Evolutionary conservation across 768 basidiomycete species (phyloP).

Genomic region (Mycena kentingensis): DNA sequence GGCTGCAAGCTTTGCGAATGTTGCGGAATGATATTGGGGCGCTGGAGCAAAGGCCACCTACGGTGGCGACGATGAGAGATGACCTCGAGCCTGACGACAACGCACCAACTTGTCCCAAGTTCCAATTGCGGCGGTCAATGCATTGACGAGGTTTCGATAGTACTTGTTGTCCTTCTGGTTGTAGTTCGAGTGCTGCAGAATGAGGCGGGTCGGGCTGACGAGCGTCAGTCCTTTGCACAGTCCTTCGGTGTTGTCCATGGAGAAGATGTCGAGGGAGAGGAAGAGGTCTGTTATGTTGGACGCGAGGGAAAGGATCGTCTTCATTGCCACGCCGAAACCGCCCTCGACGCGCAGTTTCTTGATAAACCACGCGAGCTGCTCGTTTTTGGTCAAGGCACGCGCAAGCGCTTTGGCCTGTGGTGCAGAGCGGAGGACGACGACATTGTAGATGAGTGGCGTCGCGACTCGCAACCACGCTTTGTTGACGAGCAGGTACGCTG

Average conservation of each 20-base stretch:
- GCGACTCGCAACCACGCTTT: constrained; percentile 10
- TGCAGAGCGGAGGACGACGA: constrained; percentile 22
- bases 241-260: not conserved
- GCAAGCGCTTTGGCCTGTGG: constrained; percentile 23
- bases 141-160: not conserved
- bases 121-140: not conserved
- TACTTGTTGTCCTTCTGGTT: not conserved
- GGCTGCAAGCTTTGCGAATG: too few species aligned
- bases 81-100: too few species aligned
- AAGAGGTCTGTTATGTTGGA: too few species aligned
- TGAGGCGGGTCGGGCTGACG: not conserved
- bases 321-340: constrained; percentile 13
- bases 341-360: too few species aligned
- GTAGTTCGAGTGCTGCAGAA: not conserved
- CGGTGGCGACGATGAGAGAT: too few species aligned
- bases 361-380: constrained; percentile 20
- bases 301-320: not conserved
- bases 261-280: not conserved
- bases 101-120: not conserved
- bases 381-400: constrained; percentile 13
- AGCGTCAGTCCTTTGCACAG: not conserved
- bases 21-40: too few species aligned
- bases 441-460: constrained; percentile 25
- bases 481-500: not conserved
- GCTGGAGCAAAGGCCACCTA: too few species aligned